These are phyloP conservation scores for Monilinia fructigena DNA, from an alignment of 2,329 filamentous ascomycete genomes.

Conservation along the genomic window DNA sequence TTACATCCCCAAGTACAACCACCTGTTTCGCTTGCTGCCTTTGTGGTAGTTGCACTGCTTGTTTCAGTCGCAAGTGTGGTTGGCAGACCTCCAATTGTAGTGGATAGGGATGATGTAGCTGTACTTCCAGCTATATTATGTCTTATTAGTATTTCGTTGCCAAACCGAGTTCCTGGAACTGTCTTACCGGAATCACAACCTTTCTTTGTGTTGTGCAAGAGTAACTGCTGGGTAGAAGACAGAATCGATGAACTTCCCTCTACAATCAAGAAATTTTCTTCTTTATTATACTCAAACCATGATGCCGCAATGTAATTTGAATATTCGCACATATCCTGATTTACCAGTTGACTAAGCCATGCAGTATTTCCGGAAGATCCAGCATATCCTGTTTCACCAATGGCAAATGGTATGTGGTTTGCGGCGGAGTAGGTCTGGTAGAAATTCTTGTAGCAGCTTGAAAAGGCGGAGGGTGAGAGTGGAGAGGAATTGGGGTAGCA, in stretches of 20 bases:
- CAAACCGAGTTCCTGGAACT: neutral
- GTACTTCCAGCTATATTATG: neutral
- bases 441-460: constrained; percentile 17
- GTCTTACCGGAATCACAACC: constrained; percentile 16
- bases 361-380: constrained; percentile 11
- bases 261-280: constrained; percentile 20
- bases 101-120: neutral
- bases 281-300: constrained; percentile 25
- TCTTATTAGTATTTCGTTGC: neutral
- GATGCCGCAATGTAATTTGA: constrained; percentile 21
- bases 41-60: neutral
- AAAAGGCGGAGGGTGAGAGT: constrained; percentile 13
- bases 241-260: constrained; percentile 20
- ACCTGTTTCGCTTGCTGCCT: neutral
- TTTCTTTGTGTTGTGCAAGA: constrained; percentile 16
- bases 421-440: constrained; percentile 20
- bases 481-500: constrained; percentile 19
- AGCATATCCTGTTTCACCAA: constrained; percentile 24
- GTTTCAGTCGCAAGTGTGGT: constrained; percentile 2
- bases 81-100: neutral
- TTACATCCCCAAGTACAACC: constrained; percentile 23
- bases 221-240: constrained; percentile 7
- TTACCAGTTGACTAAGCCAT: constrained; percentile 23
- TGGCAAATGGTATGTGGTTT: constrained; percentile 23
- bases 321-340: constrained; percentile 24